Evolutionary conservation across 2,329 filamentous ascomycete species (phyloP).

Genomic region (Fusarium sacchari): DNA sequence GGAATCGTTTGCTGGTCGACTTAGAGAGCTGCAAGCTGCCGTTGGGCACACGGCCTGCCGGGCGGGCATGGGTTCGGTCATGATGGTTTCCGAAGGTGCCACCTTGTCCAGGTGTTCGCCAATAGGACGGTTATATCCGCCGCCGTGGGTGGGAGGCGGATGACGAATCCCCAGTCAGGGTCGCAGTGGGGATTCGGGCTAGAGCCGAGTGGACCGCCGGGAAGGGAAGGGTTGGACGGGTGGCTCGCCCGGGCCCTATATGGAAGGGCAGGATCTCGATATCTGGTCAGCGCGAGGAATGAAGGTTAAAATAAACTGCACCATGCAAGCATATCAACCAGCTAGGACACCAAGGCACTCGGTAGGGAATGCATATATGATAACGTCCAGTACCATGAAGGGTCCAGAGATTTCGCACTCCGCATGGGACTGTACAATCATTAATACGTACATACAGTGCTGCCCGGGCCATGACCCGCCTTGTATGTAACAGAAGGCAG

Average conservation of each 20-base stretch:
- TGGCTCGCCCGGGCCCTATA: slow-evolving; percentile 37
- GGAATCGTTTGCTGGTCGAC: slow-evolving; percentile 30
- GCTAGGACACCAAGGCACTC: not conserved
- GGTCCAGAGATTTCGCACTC: not conserved
- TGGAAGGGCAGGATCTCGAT: slow-evolving; percentile 42
- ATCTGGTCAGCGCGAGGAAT: slow-evolving; percentile 33
- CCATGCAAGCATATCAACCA: not conserved
- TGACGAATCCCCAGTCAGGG: slow-evolving; percentile 49
- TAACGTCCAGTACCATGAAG: not conserved
- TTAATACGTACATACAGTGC: slow-evolving; percentile 22
- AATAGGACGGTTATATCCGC: slow-evolving; percentile 50
- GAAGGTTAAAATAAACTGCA: slow-evolving; percentile 18
- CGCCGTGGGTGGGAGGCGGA: slow-evolving; percentile 43
- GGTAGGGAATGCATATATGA: slow-evolving; percentile 3
- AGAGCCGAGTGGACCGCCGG: slow-evolving; percentile 53
- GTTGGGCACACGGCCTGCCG: slow-evolving; percentile 39
- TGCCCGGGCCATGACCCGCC: slow-evolving; percentile 29
- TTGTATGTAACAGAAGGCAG: slow-evolving; percentile 41
- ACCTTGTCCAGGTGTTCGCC: slow-evolving; percentile 46
- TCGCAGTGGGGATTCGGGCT: slow-evolving; percentile 49
- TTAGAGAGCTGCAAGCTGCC: slow-evolving; percentile 43
- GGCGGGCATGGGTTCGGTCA: slow-evolving; percentile 37
- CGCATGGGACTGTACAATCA: slow-evolving; percentile 4
- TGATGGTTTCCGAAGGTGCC: slow-evolving; percentile 43
- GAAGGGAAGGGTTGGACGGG: slow-evolving; percentile 42